These are phyloP conservation scores for Coprinopsis cinerea DNA, from an alignment of 768 basidiomycete genomes.

Conservation along the genomic window DNA sequence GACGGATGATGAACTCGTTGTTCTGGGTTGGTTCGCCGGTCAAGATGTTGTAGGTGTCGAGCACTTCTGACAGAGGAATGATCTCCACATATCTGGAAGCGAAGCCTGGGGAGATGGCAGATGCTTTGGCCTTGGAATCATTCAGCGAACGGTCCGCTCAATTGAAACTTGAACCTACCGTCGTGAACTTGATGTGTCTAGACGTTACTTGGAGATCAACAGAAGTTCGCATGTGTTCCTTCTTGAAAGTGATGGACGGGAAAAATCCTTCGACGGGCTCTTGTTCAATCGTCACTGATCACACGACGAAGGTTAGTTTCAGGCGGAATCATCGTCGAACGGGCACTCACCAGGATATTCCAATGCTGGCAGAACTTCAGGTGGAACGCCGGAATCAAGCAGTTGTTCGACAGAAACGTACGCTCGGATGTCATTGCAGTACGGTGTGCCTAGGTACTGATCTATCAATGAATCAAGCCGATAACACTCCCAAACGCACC, in stretches of 20 bases:
- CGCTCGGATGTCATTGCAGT: slow-evolving; percentile 47
- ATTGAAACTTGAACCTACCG: slow-evolving; percentile 39
- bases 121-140: slow-evolving; percentile 53
- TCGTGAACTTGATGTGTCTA: slow-evolving; percentile 73
- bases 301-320: too few species aligned
- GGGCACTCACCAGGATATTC: slow-evolving; percentile 48
- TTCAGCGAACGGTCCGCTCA: background rate
- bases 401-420: slow-evolving; percentile 63
- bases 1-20: slow-evolving; percentile 73
- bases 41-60: slow-evolving; percentile 80
- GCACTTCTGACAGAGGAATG: slow-evolving; percentile 72
- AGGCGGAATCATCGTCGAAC: too few species aligned
- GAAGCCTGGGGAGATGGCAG: slow-evolving; percentile 59
- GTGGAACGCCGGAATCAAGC: slow-evolving; percentile 37
- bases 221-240: slow-evolving; percentile 63
- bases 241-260: slow-evolving; percentile 61
- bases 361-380: slow-evolving; percentile 24
- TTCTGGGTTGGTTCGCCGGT: too few species aligned
- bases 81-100: slow-evolving; percentile 80
- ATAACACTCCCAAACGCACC: slow-evolving; percentile 30
- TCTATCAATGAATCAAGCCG: too few species aligned
- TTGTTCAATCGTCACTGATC: slow-evolving; percentile 53
- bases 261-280: slow-evolving; percentile 47
- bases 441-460: slow-evolving; percentile 38
- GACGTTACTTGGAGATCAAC: slow-evolving; percentile 61